phyloP scores from a whole-genome alignment of 768 basidiomycete species.

The Kwoniella europaea region DNA sequence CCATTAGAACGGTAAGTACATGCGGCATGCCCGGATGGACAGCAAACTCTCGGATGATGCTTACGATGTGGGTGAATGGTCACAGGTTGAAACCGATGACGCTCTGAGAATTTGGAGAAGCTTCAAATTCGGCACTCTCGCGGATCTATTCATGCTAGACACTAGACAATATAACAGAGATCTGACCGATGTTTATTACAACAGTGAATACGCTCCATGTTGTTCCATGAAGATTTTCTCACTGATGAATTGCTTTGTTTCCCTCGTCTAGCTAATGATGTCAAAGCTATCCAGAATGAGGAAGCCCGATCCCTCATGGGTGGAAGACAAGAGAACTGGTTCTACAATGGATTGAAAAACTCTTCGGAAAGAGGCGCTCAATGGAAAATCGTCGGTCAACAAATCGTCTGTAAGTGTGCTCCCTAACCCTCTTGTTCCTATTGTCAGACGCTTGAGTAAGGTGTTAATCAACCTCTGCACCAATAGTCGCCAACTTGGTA shows the following conservation, averaged over 20 bases:
- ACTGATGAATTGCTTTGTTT: slow-evolving; percentile 9
- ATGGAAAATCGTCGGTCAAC: slow-evolving; percentile 68
- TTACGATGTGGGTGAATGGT: slow-evolving; percentile 24
- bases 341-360: slow-evolving; percentile 62
- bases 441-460: slow-evolving; percentile 20
- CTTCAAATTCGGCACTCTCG: slow-evolving; percentile 69
- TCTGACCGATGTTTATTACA: slow-evolving; percentile 67
- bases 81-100: slow-evolving; percentile 64
- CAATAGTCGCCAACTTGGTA: slow-evolving; percentile 28
- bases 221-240: not conserved
- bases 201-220: slow-evolving; percentile 57
- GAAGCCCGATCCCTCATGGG: slow-evolving; percentile 66
- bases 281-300: slow-evolving; percentile 61
- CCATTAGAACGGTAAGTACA: slow-evolving; percentile 57
- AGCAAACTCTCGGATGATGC: not conserved
- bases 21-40: not conserved
- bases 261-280: slow-evolving; percentile 46
- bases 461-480: not conserved
- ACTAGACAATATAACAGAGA: slow-evolving; percentile 68
- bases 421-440: slow-evolving; percentile 21
- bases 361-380: slow-evolving; percentile 63
- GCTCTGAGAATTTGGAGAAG: slow-evolving; percentile 69
- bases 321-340: slow-evolving; percentile 65
- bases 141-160: slow-evolving; percentile 69
- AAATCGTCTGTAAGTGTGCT: slow-evolving; percentile 62